A percentile compares a stretch with the other conserved stretches of the same genome.
These are phyloP conservation scores for Colletotrichum destructivum DNA, from an alignment of 2,329 filamentous ascomycete genomes.

Conservation along the genomic window DNA sequence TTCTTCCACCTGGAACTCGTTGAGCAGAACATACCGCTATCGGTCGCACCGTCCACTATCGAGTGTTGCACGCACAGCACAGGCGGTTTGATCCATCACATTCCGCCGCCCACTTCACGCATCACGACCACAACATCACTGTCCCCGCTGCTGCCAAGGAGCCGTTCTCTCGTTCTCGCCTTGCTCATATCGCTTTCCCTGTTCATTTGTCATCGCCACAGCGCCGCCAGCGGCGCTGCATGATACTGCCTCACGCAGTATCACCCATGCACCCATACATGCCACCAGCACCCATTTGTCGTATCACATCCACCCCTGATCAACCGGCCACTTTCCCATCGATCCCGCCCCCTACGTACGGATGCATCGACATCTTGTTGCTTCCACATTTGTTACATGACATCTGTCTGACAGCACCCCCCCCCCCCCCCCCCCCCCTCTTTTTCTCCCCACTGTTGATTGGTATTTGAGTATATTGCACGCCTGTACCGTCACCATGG, in stretches of 20 bases:
- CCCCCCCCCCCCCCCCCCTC: not conserved
- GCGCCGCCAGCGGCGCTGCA: not conserved
- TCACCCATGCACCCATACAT: not conserved
- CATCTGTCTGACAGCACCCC: conserved; percentile 2
- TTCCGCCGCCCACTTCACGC: conserved; percentile 21
- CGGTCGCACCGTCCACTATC: not conserved
- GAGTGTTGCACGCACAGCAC: not conserved
- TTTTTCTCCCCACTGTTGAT: not conserved
- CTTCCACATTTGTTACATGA: not conserved
- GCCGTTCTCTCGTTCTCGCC: not conserved
- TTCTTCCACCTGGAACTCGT: not conserved
- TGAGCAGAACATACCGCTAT: not conserved
- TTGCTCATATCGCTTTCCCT: conserved; percentile 2
- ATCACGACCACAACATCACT: not conserved
- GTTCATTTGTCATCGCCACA: conserved; percentile 7
- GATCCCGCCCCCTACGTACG: conserved; percentile 22
- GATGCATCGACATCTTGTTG: conserved; percentile 9
- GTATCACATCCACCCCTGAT: conserved; percentile 10
- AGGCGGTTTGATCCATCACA: not conserved
- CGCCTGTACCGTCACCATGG: not conserved
- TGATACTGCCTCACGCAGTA: not conserved
- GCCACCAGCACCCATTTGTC: not conserved
- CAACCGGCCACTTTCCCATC: conserved; percentile 30
- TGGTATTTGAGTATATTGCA: conserved; percentile 8
- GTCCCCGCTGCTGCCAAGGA: not conserved